These are phyloP conservation scores for Geotrichum cucujoidarum DNA, from an alignment of 1,139 yeast genomes.

Conservation along the genomic window DNA sequence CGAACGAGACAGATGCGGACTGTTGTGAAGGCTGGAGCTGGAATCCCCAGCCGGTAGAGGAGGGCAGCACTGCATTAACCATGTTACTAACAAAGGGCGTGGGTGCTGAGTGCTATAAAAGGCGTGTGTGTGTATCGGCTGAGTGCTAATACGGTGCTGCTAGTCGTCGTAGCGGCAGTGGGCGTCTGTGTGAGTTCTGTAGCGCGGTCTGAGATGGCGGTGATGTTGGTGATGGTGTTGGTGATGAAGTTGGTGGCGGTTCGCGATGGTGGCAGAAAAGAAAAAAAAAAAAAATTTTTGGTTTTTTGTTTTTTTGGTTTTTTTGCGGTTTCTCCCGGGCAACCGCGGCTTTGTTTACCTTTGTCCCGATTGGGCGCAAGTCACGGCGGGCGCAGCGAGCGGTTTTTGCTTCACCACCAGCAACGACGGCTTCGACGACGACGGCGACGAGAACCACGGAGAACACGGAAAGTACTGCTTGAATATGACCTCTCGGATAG, in stretches of 20 bases:
- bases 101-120: no score
- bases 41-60: conserved; percentile 20
- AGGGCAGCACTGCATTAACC: conserved; percentile 20
- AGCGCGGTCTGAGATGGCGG: not conserved
- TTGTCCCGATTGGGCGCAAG: not conserved
- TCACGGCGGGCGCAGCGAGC: no score
- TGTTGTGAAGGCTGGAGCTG: conserved; percentile 6
- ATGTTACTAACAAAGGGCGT: conserved; percentile 6
- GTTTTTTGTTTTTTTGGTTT: not conserved
- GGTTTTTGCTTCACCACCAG: no score
- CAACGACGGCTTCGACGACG: not conserved
- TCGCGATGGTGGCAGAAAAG: not conserved
- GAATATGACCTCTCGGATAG: no score
- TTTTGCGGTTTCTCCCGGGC: not conserved
- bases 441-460: not conserved
- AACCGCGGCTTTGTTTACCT: not conserved
- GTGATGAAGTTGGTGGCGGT: not conserved
- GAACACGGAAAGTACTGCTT: no score
- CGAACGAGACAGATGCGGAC: not conserved
- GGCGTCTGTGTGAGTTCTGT: not conserved
- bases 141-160: no score
- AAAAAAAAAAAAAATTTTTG: not conserved
- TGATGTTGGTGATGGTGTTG: not conserved
- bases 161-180: no score
- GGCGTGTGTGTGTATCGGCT: no score